phyloP scores from a whole-genome alignment of 179 eudicot genomes.

The Vitellaria paradoxa region DNA sequence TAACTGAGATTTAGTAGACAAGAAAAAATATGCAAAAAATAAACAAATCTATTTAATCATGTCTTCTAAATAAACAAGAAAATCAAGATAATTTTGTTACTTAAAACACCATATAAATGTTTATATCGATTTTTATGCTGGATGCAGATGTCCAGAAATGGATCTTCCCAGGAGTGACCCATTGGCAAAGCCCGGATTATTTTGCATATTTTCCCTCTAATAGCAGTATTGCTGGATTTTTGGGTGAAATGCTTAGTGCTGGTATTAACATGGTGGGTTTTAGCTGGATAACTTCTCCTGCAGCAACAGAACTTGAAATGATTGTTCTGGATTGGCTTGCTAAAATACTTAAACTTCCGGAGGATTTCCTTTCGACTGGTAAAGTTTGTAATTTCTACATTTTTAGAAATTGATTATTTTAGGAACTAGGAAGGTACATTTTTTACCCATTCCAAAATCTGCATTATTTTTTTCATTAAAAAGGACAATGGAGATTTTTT shows the following conservation, averaged over 20 bases:
- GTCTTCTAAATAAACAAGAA: neutral
- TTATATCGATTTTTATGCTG: neutral
- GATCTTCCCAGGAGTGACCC: conserved; percentile 94
- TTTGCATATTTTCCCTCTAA: conserved; percentile 91
- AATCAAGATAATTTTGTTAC: neutral
- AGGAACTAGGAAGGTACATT: neutral
- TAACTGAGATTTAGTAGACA: too few relatives aligned
- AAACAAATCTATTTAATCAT: neutral
- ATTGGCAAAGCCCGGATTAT: conserved; percentile 94
- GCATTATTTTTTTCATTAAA: neutral
- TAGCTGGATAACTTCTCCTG: conserved; percentile 96
- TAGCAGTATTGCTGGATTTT: conserved; percentile 86
- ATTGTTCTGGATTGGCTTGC: conserved; percentile 97
- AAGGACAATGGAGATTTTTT: neutral
- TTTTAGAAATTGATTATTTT: neutral
- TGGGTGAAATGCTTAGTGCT: conserved; percentile 97
- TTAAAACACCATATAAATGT: neutral
- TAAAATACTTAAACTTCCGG: conserved; percentile 73
- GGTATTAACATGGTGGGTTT: conserved; percentile 92
- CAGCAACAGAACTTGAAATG: conserved; percentile 95
- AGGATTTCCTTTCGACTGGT: conserved; percentile 75
- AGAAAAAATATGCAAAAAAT: too few relatives aligned
- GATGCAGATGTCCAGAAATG: conserved; percentile 65
- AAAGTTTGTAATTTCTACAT: conserved; percentile 12
- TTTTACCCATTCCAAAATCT: neutral